phyloP scores from a whole-genome alignment of 441 rosid species.

The Croton laevigatus region DNA sequence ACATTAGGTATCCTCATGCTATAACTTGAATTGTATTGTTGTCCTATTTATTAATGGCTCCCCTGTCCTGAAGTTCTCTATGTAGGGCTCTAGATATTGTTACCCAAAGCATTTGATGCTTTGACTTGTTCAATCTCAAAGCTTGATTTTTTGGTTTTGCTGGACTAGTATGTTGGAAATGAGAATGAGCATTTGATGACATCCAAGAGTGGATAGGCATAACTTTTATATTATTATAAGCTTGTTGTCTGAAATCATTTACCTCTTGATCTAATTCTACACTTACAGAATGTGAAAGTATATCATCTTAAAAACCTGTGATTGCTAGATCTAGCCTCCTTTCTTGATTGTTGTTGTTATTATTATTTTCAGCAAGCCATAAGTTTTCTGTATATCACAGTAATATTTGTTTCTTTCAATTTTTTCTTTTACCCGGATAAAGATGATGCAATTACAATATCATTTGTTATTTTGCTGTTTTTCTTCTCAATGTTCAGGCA shows the following conservation, averaged over 20 bases:
- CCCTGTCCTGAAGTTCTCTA: neutral
- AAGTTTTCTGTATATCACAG: neutral
- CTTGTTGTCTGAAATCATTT: neutral
- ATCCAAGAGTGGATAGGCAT: neutral
- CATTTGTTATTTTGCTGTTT: slow-evolving; percentile 1
- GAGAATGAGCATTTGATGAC: neutral
- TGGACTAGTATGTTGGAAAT: neutral
- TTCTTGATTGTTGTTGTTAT: neutral
- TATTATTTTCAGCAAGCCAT: too few relatives aligned
- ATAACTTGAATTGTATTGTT: neutral
- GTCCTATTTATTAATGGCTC: neutral
- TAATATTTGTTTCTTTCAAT: neutral
- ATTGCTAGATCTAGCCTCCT: neutral
- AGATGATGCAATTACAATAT: neutral
- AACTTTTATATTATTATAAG: neutral
- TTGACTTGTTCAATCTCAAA: neutral
- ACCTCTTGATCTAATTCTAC: neutral
- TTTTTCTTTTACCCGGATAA: neutral
- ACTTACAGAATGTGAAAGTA: neutral
- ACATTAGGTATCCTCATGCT: neutral
- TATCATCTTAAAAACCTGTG: neutral
- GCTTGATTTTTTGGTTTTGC: neutral
- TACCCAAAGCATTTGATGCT: neutral
- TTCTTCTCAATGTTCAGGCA: slow-evolving; percentile 43
- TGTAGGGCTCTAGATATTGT: neutral